Conservation (phyloP, 2,329 filamentous ascomycete genomes). For the Paraphoma sp. region DNA sequence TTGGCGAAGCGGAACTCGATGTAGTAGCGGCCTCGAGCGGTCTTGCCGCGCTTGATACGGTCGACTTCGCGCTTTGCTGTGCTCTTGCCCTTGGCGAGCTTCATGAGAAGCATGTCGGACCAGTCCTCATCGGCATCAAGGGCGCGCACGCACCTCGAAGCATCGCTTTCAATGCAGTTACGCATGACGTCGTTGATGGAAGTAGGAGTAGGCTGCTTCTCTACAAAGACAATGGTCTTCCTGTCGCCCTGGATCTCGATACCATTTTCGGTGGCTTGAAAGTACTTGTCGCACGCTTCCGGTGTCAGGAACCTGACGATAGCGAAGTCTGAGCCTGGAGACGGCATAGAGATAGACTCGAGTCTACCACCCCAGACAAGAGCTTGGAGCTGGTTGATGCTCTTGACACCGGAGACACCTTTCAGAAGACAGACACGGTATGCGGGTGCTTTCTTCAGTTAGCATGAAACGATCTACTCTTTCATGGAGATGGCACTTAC, state of each 20-base stretch:
- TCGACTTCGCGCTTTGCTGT: conserved; percentile 52
- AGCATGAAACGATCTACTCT: conserved; percentile 2
- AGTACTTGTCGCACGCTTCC: conserved; percentile 42
- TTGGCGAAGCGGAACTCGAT: conserved; percentile 58
- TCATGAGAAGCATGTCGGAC: conserved; percentile 44
- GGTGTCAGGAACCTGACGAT: conserved; percentile 43
- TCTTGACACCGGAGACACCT: conserved; percentile 26
- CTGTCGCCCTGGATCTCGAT: conserved; percentile 30
- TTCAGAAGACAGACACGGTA: conserved; percentile 37
- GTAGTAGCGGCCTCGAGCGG: conserved; percentile 45
- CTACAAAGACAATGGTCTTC: conserved; percentile 36
- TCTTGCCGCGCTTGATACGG: conserved; percentile 51
- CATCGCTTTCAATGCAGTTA: conserved; percentile 49
- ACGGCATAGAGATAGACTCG: conserved; percentile 37
- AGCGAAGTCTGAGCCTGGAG: conserved; percentile 28
- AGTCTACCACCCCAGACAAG: conserved; percentile 48
- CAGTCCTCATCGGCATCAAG: conserved; percentile 51
- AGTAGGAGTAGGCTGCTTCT: conserved; percentile 30
- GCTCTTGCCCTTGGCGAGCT: conserved; percentile 46
- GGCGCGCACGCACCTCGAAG: conserved; percentile 56
- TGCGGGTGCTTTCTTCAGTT: conserved; percentile 21
- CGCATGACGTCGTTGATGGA: conserved; percentile 51
- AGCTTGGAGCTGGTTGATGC: conserved; percentile 39
- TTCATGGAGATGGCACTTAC: conserved; percentile 17
- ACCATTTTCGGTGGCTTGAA: conserved; percentile 43